A percentile compares a stretch with the other conserved stretches of the same genome.
phyloP scores from a whole-genome alignment of 78 protist species.

The Polysphondylium violaceum region DNA sequence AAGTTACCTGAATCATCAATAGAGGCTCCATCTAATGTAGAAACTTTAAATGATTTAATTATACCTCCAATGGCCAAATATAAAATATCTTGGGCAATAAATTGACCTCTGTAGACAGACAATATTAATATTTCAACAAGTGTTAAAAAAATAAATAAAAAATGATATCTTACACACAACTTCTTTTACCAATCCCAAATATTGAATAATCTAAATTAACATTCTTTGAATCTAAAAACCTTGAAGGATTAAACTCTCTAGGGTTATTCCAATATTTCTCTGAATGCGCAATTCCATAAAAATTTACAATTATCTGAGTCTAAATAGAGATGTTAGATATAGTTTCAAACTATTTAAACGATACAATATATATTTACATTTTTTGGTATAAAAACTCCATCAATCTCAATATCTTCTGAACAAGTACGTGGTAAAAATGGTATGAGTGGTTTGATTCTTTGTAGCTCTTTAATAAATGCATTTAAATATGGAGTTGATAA shows the following conservation, averaged over 20 bases:
- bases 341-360: conserved; percentile 2
- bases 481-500: background rate
- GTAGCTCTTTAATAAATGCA: conserved; percentile 32
- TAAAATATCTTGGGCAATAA: background rate
- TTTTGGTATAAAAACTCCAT: conserved; percentile 12
- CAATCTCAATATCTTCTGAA: too few relatives aligned
- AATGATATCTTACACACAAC: too few relatives aligned
- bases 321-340: conserved; percentile 29
- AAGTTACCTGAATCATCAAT: conserved; percentile 28
- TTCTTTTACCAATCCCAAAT: conserved; percentile 7
- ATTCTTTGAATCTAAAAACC: conserved; percentile 11
- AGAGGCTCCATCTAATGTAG: background rate
- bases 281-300: conserved; percentile 1
- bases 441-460: conserved; percentile 11
- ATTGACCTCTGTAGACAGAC: conserved; percentile 14
- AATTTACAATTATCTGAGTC: conserved; percentile 9
- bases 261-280: background rate
- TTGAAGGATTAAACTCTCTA: conserved; percentile 2
- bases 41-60: background rate
- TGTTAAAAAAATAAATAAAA: too few relatives aligned
- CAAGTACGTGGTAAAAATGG: conserved; percentile 34
- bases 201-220: background rate
- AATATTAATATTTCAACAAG: too few relatives aligned
- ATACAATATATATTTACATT: background rate
- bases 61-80: background rate